phyloP scores from a whole-genome alignment of 805 yeast genomes.

The Metschnikowia koreensis region DNA sequence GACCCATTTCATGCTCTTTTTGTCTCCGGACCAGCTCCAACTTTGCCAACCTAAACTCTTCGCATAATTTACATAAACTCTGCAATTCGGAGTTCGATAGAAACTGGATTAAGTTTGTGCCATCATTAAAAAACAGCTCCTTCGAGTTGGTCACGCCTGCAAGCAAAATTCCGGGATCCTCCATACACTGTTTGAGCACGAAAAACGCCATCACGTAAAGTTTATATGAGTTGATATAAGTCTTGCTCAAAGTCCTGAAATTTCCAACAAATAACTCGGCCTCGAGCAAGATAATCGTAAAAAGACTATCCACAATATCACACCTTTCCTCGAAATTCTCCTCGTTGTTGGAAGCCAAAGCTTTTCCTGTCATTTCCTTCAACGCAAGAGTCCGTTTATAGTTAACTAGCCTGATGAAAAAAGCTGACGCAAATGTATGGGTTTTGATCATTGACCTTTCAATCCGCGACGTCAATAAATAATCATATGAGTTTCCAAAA shows the following conservation, averaged over 20 bases:
- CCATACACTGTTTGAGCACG: conserved; percentile 41
- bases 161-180: conserved; percentile 37
- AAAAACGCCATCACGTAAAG: conserved; percentile 41
- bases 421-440: conserved; percentile 37
- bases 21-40: conserved; percentile 20
- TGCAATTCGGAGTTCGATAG: conserved; percentile 35
- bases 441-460: conserved; percentile 42
- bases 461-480: conserved; percentile 32
- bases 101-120: conserved; percentile 40
- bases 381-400: conserved; percentile 34
- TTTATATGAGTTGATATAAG: conserved; percentile 40
- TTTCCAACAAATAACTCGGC: conserved; percentile 45
- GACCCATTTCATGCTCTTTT: conserved; percentile 16
- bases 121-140: conserved; percentile 30
- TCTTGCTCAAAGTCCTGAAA: conserved; percentile 35
- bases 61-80: conserved; percentile 35
- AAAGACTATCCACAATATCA: conserved; percentile 32
- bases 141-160: conserved; percentile 28
- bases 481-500: conserved; percentile 42
- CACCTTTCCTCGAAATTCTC: conserved; percentile 19
- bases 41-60: conserved; percentile 39
- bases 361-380: conserved; percentile 9
- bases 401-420: conserved; percentile 39
- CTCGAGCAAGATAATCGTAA: conserved; percentile 32
- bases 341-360: conserved; percentile 9